Evolutionary conservation across 2,329 filamentous ascomycete species (phyloP).

Genomic region (Alternaria burnsii): DNA sequence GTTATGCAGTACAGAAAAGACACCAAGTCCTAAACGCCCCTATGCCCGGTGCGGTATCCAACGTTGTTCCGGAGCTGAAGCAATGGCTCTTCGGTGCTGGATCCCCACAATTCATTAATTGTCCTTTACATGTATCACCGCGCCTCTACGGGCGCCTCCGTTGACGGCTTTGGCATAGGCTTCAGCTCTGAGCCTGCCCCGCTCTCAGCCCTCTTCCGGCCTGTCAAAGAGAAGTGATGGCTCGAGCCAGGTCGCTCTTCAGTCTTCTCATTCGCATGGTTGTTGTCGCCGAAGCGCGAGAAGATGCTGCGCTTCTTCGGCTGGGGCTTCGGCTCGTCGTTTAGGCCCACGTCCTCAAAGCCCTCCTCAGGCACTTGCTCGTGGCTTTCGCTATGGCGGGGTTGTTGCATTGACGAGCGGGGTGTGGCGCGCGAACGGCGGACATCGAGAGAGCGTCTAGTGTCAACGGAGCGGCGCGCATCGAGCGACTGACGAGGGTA

Average conservation of each 20-base stretch:
- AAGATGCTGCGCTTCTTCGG: slow-evolving; percentile 81
- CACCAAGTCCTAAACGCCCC: slow-evolving; percentile 1
- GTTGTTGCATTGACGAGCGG: slow-evolving; percentile 66
- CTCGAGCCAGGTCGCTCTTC: slow-evolving; percentile 56
- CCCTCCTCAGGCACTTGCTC: slow-evolving; percentile 74
- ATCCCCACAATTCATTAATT: slow-evolving; percentile 9
- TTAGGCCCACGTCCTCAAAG: slow-evolving; percentile 90
- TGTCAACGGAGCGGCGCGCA: slow-evolving; percentile 82
- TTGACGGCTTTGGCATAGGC: slow-evolving; percentile 61
- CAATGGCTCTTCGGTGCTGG: background rate
- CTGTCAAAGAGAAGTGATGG: slow-evolving; percentile 71
- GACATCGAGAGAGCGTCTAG: slow-evolving; percentile 64
- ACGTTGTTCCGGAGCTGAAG: background rate
- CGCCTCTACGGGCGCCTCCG: slow-evolving; percentile 37
- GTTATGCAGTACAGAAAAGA: background rate
- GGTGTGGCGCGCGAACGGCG: slow-evolving; percentile 63
- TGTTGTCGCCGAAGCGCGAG: slow-evolving; percentile 75
- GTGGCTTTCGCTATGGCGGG: slow-evolving; percentile 66
- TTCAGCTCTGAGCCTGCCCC: slow-evolving; percentile 74
- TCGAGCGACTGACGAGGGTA: slow-evolving; percentile 59
- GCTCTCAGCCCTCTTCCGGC: slow-evolving; percentile 77
- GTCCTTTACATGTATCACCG: slow-evolving; percentile 22
- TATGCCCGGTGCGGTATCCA: background rate
- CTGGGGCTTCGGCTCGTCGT: slow-evolving; percentile 74
- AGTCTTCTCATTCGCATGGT: slow-evolving; percentile 33